Conservation (phyloP, 768 basidiomycete genomes). For the Auricularia sp. region DNA sequence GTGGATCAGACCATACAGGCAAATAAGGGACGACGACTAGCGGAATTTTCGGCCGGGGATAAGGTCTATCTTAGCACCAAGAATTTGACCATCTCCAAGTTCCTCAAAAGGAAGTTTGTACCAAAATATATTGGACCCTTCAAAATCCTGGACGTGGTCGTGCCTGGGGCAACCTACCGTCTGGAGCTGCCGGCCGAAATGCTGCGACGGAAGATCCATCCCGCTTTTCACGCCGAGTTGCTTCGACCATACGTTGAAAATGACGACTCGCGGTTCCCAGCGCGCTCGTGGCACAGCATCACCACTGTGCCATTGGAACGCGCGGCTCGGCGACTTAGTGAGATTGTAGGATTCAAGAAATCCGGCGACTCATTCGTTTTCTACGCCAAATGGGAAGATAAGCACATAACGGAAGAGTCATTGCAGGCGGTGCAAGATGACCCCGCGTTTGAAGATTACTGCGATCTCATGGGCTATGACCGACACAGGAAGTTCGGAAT, state of each 20-base stretch:
- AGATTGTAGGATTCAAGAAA: too few species aligned
- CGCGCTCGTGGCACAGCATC: not conserved
- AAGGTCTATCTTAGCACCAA: constrained; percentile 26
- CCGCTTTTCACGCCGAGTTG: constrained; percentile 10
- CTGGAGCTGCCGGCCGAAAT: constrained; percentile 20
- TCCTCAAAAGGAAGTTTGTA: constrained; percentile 21
- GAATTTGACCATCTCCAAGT: constrained; percentile 25
- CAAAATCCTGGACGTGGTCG: constrained; percentile 11
- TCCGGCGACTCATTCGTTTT: too few species aligned
- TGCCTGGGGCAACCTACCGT: constrained; percentile 11
- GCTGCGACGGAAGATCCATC: constrained; percentile 12
- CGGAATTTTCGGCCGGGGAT: too few species aligned
- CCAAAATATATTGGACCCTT: constrained; percentile 29
- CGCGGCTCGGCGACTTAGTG: too few species aligned
- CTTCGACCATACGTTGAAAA: constrained; percentile 5
- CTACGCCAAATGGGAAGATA: too few species aligned
- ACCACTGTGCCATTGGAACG: not conserved
- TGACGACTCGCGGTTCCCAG: constrained; percentile 9
- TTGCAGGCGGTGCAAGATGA: too few species aligned
- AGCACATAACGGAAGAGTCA: too few species aligned
- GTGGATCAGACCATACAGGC: constrained; percentile 19
- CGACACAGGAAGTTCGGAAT: too few species aligned
- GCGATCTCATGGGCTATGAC: too few species aligned
- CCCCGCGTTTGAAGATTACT: too few species aligned
- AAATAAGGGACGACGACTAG: too few species aligned